phyloP scores from a whole-genome alignment of 345 rosid species.

The Citrus inodora region DNA sequence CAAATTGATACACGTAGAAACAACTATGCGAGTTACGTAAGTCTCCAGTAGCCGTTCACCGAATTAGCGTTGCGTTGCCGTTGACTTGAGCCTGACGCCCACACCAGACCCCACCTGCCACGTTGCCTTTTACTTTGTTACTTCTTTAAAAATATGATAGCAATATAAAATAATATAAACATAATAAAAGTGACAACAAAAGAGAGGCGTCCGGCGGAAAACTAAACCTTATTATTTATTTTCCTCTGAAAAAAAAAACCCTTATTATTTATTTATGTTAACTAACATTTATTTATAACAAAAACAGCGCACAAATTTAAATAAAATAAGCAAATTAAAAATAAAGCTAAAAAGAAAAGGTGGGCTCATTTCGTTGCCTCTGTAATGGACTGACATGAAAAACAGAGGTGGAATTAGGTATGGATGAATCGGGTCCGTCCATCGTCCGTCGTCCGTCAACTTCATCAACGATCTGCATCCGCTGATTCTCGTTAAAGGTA shows the following conservation, averaged over 20 bases:
- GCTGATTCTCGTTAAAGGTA: slow-evolving; percentile 5
- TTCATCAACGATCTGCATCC: neutral
- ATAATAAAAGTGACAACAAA: neutral
- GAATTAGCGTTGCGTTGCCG: neutral
- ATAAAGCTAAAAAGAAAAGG: neutral
- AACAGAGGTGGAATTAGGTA: slow-evolving; percentile 5
- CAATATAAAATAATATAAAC: too few relatives aligned
- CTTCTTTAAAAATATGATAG: neutral
- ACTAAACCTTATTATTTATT: neutral
- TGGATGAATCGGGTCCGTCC: slow-evolving; percentile 7
- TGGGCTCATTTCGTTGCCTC: neutral
- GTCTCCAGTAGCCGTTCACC: neutral
- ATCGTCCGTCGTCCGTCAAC: slow-evolving; percentile 2
- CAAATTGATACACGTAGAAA: neutral
- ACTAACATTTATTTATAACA: neutral
- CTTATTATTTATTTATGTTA: too few relatives aligned
- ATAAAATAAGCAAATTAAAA: neutral
- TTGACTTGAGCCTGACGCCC: neutral
- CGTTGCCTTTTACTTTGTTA: neutral
- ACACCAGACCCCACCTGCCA: neutral
- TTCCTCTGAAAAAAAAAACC: too few relatives aligned
- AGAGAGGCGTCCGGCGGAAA: neutral
- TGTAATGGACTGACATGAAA: neutral
- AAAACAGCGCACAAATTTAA: neutral
- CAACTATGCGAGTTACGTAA: neutral